Evolutionary conservation across 2,329 filamentous ascomycete genomes (phyloP).

Genomic region (Ophiostoma sp.): DNA sequence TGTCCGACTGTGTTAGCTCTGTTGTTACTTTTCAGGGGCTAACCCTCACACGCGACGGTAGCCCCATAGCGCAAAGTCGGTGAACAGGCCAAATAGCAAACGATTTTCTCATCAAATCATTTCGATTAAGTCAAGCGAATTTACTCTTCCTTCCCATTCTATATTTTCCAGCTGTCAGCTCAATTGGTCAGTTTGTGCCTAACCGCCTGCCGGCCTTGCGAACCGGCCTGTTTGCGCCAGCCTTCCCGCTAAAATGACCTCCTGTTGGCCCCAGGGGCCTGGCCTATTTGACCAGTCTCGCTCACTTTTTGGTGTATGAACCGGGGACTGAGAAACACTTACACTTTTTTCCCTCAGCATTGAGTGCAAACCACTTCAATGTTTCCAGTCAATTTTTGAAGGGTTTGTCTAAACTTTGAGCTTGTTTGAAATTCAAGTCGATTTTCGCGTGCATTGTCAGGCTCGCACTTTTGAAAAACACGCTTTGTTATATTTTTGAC

Average conservation of each 20-base stretch:
- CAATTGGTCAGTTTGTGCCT: constrained; percentile 5
- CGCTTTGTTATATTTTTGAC: not conserved
- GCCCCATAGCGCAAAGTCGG: not conserved
- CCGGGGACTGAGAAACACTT: not conserved
- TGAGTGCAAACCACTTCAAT: not conserved
- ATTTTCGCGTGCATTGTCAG: not conserved
- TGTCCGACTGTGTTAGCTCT: not conserved
- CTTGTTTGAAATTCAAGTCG: not conserved
- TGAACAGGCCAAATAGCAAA: not conserved
- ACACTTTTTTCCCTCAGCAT: not conserved
- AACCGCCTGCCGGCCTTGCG: not conserved
- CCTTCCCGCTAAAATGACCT: constrained; percentile 8
- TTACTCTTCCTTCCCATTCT: not conserved
- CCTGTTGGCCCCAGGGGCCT: not conserved
- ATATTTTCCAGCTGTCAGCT: not conserved
- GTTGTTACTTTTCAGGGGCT: constrained; percentile 6
- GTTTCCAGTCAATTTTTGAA: not conserved
- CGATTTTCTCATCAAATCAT: not conserved
- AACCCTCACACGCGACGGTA: not conserved
- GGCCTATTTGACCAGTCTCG: not conserved
- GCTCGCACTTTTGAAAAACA: not conserved
- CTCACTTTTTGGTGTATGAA: not conserved
- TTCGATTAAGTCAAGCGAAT: not conserved
- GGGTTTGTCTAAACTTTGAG: no score
- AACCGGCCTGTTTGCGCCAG: not conserved